phyloP scores from a whole-genome alignment of 805 yeast species.

The Blastobotrys robertii region DNA sequence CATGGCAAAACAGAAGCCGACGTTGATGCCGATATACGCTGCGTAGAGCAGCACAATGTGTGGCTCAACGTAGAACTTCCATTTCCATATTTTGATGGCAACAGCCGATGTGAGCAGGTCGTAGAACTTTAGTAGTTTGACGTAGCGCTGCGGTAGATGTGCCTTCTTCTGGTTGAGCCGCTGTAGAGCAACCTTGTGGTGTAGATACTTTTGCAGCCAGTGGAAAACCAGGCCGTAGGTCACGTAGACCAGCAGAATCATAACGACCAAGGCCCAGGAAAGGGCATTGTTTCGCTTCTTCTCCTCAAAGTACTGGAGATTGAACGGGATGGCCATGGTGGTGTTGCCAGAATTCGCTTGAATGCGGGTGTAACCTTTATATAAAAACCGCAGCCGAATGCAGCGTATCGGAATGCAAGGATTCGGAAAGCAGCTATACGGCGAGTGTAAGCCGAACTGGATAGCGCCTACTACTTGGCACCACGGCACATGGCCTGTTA shows the following conservation, averaged over 20 bases:
- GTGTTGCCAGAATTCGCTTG: not conserved
- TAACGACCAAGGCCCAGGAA: conserved; percentile 28
- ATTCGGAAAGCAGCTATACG: too few species aligned
- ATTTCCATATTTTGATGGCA: not conserved
- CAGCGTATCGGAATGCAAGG: too few species aligned
- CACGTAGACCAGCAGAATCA: conserved; percentile 15
- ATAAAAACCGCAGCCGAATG: too few species aligned
- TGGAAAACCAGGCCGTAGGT: conserved; percentile 35
- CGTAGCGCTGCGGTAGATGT: conserved; percentile 6
- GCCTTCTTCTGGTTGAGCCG: conserved; percentile 18
- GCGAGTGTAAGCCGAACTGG: too few species aligned
- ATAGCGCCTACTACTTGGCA: too few species aligned
- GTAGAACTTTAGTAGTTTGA: conserved; percentile 20
- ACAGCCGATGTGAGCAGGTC: conserved; percentile 19
- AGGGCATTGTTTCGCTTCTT: conserved; percentile 28
- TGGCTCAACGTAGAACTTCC: conserved; percentile 32
- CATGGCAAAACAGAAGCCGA: conserved; percentile 24
- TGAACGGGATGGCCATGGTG: conserved; percentile 28
- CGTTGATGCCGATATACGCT: conserved; percentile 26
- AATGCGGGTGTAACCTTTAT: not conserved
- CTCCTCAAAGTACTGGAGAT: conserved; percentile 33
- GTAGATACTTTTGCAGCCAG: conserved; percentile 32
- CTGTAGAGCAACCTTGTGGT: not conserved
- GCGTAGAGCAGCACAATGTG: conserved; percentile 28
- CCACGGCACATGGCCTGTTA: too few species aligned